Conservation (phyloP, 1,284 basidiomycete species). For the Xerocomus amazonicus region DNA sequence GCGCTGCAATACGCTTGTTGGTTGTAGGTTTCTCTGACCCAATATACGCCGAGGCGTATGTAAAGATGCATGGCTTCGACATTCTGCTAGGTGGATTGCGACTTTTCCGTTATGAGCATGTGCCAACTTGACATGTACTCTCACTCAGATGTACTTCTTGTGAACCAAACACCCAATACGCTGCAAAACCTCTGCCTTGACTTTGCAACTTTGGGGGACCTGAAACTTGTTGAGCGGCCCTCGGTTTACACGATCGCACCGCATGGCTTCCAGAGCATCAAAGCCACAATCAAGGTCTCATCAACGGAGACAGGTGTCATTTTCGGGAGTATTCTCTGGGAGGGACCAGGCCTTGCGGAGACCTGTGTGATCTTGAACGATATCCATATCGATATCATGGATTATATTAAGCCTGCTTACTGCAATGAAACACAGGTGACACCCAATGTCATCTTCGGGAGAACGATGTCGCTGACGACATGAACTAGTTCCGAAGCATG, state of each 20-base stretch:
- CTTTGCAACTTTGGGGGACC: conserved; percentile 95
- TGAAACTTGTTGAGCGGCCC: conserved; percentile 96
- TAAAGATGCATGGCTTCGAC: conserved; percentile 98
- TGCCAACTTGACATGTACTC: not conserved
- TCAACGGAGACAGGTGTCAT: conserved; percentile 98
- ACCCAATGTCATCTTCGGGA: not conserved
- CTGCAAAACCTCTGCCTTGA: conserved; percentile 97
- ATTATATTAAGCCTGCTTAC: conserved; percentile 97
- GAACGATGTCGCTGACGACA: not conserved
- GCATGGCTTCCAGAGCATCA: conserved; percentile 97
- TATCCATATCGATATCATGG: conserved; percentile 99
- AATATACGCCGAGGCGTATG: conserved; percentile 97
- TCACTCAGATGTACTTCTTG: conserved; percentile 81
- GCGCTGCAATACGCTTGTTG: conserved; percentile 3
- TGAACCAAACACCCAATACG: conserved; percentile 95
- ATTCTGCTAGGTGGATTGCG: conserved; percentile 72
- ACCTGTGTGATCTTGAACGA: conserved; percentile 93
- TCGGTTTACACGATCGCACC: conserved; percentile 91
- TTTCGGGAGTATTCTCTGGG: conserved; percentile 98
- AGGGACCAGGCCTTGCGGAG: conserved; percentile 84
- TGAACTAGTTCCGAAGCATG: conserved; percentile 84
- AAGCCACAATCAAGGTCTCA: conserved; percentile 97
- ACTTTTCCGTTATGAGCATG: too few species aligned
- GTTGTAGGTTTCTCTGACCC: conserved; percentile 90
- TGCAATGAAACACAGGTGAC: conserved; percentile 90